A percentile compares a stretch with the other conserved stretches of the same genome.
phyloP scores from a whole-genome alignment of 331 rosid genomes.

The Arachis monticola region DNA sequence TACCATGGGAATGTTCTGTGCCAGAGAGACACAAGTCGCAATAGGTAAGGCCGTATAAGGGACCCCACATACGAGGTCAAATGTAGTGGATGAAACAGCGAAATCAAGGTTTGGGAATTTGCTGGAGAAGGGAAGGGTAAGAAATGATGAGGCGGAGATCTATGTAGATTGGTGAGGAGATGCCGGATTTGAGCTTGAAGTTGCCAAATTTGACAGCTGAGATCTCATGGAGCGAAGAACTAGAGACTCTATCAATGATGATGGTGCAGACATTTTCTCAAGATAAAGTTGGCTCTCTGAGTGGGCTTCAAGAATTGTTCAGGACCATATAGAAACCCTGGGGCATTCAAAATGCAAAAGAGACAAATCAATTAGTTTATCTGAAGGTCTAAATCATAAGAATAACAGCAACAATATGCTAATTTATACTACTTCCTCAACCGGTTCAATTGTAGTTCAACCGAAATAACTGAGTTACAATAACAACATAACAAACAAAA shows the following conservation, averaged over 20 bases:
- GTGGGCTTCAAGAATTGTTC: background rate
- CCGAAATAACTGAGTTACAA: too few relatives aligned
- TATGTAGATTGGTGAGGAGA: slow-evolving; percentile 79
- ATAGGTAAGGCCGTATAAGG: slow-evolving; percentile 92
- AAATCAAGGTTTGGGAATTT: slow-evolving; percentile 70
- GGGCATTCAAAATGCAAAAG: background rate
- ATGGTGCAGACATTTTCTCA: slow-evolving; percentile 40
- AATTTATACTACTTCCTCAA: too few relatives aligned
- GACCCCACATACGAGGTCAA: slow-evolving; percentile 78
- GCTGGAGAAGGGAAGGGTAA: slow-evolving; percentile 67
- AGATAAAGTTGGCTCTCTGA: background rate
- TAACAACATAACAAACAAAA: too few relatives aligned
- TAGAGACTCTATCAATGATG: slow-evolving; percentile 62
- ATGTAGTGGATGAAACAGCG: slow-evolving; percentile 58
- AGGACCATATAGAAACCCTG: slow-evolving; percentile 22
- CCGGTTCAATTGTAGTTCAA: too few relatives aligned
- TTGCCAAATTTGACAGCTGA: slow-evolving; percentile 87
- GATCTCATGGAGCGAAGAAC: slow-evolving; percentile 75
- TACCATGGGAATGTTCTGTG: slow-evolving; percentile 67
- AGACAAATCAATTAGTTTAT: too few relatives aligned
- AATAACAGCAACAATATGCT: too few relatives aligned
- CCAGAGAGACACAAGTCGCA: slow-evolving; percentile 70
- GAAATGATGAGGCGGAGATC: slow-evolving; percentile 90
- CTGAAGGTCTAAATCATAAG: too few relatives aligned
- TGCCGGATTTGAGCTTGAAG: slow-evolving; percentile 88